Base-by-base conservation (phyloP, 139 green algal species). In the Yamagishiella unicocca region DNA sequence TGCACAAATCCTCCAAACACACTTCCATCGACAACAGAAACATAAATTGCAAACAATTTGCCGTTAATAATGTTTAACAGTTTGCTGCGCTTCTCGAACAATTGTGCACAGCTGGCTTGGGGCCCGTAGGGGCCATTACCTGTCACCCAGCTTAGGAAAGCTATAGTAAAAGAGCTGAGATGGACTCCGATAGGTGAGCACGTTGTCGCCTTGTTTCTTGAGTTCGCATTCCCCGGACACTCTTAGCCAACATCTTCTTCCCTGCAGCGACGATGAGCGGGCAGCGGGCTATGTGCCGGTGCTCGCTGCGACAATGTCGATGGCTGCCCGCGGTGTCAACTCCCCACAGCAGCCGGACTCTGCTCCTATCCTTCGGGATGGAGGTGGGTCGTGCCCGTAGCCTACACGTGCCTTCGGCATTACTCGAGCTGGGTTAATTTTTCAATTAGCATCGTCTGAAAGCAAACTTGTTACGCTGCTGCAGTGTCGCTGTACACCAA, bases 401-500 rank as follows among this genome's bases (percentile, higher is more conserved):
- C 31, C 7, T 27, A 45, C 29, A n/a, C 31, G 3, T 74, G 37
- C 31, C 21, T 76, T 42, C 37, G 6, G 4, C 21, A 54, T 31
- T 76, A 53, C n/a, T n/a, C n/a, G n/a, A n/a, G n/a, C n/a, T n/a
- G n/a, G n/a, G n/a, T n/a, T n/a, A n/a, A n/a, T n/a, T n/a, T n/a
- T n/a, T n/a, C n/a, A n/a, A n/a, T n/a, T n/a, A n/a, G n/a, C n/a
- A n/a, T n/a, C n/a, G n/a, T n/a, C n/a, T n/a, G n/a, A n/a, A n/a
- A n/a, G n/a, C n/a, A n/a, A n/a, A n/a, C 27, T 81, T 81, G 2
- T 24, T 81, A 31, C n/a, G 29, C 42, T 1, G 19, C n/a, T 42
- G 8, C 62, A 75, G 82, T 87, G 12, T 87, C 82, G 25, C 35
- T 90, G 5, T 92, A 92, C 68, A 72, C 58, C 35, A 92, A 92